Base-by-base conservation (phyloP, 805 yeast genomes). In the Candida nemodendra region DNA sequence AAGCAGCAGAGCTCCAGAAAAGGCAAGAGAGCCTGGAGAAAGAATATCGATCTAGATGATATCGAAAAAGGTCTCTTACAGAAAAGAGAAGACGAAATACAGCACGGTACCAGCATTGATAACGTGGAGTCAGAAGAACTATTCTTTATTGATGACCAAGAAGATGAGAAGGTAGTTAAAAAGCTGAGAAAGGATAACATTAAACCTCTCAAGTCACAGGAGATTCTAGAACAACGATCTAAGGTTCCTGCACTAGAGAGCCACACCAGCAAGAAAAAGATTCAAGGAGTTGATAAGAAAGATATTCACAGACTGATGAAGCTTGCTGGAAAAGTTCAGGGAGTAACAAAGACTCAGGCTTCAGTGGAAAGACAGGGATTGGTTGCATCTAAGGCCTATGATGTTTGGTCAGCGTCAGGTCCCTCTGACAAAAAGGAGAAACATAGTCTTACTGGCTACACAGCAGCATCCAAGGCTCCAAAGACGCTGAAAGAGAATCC, bases 11-110 rank as follows among this genome's bases (percentile, higher is more conserved):
- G 84, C 4, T 88, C 96, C 6, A 75, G 98, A 56, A 93, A 93
- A 68, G 95, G 96, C 30, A 91, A 86, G 72, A 82, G 76, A 59
- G 80, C 95, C 4, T 87, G 97, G 95, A 78, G 95, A 59, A 88
- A 88, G 64, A 87, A 93, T 62, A 84, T 93, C 41, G 95, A 93
- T 60, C 66, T 93, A 14, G 79, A 78, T 17, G 96, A 88, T 47
- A 69, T 93, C 33, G 88, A 84, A 54, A 61, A 65, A 22, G 84
- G 83, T 9, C 65, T 91, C 27, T 91, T 82, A 50, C 79, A 75
- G 30, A 71, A 71, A 35, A 71, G 88, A 41, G 95, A 87, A 35
- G 78, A 79, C 41, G 57, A 72, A 45, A 64, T 74, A 40, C 71
- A 71, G 34, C 65, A 69, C 30, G 85, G 87, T 41, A 45, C 50